phyloP scores from a whole-genome alignment of 140 eudicot species.

The Senecio squalidus region DNA sequence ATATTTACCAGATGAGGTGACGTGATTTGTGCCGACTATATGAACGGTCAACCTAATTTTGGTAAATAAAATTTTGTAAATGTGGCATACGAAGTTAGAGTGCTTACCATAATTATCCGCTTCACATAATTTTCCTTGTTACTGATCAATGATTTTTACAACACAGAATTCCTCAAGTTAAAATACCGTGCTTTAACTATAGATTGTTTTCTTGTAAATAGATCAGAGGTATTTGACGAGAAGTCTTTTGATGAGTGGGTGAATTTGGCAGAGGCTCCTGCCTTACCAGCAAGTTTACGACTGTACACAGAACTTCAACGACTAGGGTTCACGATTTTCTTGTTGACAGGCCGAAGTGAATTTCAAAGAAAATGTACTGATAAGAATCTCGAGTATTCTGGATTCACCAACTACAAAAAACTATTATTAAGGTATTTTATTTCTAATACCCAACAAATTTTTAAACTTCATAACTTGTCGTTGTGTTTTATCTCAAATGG shows the following conservation, averaged over 20 bases:
- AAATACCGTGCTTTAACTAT: slow-evolving; percentile 9
- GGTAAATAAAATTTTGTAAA: too few species aligned
- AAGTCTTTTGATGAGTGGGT: slow-evolving; percentile 60
- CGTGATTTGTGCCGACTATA: too few species aligned
- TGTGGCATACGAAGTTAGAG: too few species aligned
- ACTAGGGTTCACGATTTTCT: slow-evolving; percentile 53
- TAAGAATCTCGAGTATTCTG: slow-evolving; percentile 50
- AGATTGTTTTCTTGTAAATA: slow-evolving; percentile 18
- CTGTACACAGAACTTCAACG: slow-evolving; percentile 61
- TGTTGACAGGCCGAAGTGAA: slow-evolving; percentile 78
- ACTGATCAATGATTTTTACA: neutral
- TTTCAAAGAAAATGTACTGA: slow-evolving; percentile 54
- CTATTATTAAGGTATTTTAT: slow-evolving; percentile 58
- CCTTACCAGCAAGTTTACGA: slow-evolving; percentile 70
- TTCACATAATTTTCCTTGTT: neutral
- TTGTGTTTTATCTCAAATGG: neutral
- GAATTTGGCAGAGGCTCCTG: slow-evolving; percentile 64
- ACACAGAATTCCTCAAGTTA: slow-evolving; percentile 5
- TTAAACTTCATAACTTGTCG: neutral
- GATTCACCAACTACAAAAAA: slow-evolving; percentile 65
- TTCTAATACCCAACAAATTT: slow-evolving; percentile 1
- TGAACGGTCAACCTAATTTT: too few species aligned
- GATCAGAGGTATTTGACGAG: slow-evolving; percentile 56
- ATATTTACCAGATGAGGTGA: too few species aligned
- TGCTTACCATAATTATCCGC: neutral